Percentiles rank a stretch among this genome's conserved stretches.
Evolutionary conservation across 2,329 filamentous ascomycete species (phyloP).

Genomic region (Clonostachys chloroleuca): DNA sequence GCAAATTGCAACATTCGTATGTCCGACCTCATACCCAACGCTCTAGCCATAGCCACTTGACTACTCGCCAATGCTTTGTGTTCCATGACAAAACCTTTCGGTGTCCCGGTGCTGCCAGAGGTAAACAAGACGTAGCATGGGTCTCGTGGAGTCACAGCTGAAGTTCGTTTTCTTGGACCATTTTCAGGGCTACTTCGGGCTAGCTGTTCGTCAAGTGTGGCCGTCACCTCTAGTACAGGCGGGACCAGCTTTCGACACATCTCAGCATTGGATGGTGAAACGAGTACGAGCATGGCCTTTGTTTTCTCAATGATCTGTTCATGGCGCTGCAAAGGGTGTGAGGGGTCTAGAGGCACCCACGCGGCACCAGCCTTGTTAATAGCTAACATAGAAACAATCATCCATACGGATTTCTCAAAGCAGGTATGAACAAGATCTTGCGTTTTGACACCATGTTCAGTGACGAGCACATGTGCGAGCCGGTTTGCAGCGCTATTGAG

Average conservation of each 20-base stretch:
- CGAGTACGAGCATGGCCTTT: background rate
- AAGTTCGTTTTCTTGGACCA: background rate
- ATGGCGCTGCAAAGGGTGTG: background rate
- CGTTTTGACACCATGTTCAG: slow-evolving; percentile 13
- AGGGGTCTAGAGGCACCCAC: slow-evolving; percentile 4
- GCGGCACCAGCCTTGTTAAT: slow-evolving; percentile 16
- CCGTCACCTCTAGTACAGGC: background rate
- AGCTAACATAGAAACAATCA: slow-evolving; percentile 12
- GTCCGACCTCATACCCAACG: slow-evolving; percentile 9
- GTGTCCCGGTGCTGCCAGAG: slow-evolving; percentile 53
- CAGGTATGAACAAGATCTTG: slow-evolving; percentile 9
- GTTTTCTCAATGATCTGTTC: background rate
- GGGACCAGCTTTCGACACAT: background rate
- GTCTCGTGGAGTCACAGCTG: background rate
- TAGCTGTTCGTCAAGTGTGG: background rate
- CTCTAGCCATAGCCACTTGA: background rate
- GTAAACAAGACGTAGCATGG: slow-evolving; percentile 31
- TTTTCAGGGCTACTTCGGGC: background rate
- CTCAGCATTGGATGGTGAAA: background rate
- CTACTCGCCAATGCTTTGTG: background rate
- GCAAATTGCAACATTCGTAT: slow-evolving; percentile 3
- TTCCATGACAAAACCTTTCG: slow-evolving; percentile 44
- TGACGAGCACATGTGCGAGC: slow-evolving; percentile 26
- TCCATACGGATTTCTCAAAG: slow-evolving; percentile 14
- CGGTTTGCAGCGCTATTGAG: slow-evolving; percentile 29